Conservation (phyloP, 139 green algal genomes). For the Chloropicon primus region DNA sequence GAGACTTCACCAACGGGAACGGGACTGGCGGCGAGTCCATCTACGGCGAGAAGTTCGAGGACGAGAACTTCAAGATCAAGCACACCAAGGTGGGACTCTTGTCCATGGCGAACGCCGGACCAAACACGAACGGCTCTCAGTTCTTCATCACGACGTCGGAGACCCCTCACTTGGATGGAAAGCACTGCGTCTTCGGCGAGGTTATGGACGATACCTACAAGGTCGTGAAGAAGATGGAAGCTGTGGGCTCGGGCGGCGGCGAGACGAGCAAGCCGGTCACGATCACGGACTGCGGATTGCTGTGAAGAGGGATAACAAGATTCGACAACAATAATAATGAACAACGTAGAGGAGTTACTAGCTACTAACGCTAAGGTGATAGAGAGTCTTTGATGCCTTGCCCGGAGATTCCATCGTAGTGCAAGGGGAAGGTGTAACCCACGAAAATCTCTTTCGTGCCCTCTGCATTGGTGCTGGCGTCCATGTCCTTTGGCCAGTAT, state of each 20-base stretch:
- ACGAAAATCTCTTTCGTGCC: background rate
- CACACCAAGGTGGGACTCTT: background rate
- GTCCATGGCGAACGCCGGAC: background rate
- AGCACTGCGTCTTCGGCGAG: conserved; percentile 22
- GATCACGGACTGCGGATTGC: background rate
- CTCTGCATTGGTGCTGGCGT: background rate
- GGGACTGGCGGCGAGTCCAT: conserved; percentile 34
- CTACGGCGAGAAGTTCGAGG: conserved; percentile 45
- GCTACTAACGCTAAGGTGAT: background rate
- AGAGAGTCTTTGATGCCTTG: background rate
- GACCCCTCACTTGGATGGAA: conserved; percentile 16
- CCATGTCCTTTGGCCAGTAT: background rate
- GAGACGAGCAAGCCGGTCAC: background rate
- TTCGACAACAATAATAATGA: background rate
- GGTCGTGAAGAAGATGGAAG: conserved; percentile 12
- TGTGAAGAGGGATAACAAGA: background rate
- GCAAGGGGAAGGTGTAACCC: background rate
- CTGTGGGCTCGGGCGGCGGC: background rate
- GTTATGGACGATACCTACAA: conserved; percentile 14
- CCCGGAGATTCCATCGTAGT: background rate
- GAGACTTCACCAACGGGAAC: conserved; percentile 20
- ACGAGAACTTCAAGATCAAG: conserved; percentile 14
- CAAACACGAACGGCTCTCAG: background rate
- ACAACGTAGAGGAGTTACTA: background rate
- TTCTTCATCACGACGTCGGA: conserved; percentile 1